These are phyloP conservation scores for Hortiboletus rubellus DNA, from an alignment of 1,284 basidiomycete species.

Conservation along the genomic window DNA sequence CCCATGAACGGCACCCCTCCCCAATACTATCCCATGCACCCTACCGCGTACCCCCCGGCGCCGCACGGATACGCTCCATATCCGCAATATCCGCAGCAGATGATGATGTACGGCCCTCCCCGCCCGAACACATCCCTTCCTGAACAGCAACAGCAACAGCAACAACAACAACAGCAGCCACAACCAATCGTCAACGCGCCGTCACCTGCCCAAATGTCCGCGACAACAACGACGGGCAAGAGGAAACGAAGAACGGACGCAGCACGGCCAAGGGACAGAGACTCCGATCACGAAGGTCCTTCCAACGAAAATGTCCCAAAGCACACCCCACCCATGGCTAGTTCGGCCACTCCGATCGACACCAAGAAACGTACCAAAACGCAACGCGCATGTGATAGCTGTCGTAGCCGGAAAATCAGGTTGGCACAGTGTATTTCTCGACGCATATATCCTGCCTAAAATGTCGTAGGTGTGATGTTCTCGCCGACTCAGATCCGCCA, in stretches of 20 bases:
- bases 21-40: slow-evolving; percentile 62
- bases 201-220: slow-evolving; percentile 39
- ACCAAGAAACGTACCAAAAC: slow-evolving; percentile 88
- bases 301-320: slow-evolving; percentile 47
- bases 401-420: slow-evolving; percentile 92
- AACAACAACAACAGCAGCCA: slow-evolving; percentile 20
- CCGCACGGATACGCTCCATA: slow-evolving; percentile 56
- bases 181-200: slow-evolving; percentile 32
- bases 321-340: slow-evolving; percentile 35
- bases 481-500: slow-evolving; percentile 71
- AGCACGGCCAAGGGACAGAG: slow-evolving; percentile 44
- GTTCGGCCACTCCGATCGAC: slow-evolving; percentile 43
- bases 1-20: slow-evolving; percentile 46
- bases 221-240: slow-evolving; percentile 45
- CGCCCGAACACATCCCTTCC: slow-evolving; percentile 35
- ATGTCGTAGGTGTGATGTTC: slow-evolving; percentile 68
- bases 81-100: slow-evolving; percentile 58
- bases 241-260: slow-evolving; percentile 62
- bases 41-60: slow-evolving; percentile 47
- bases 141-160: slow-evolving; percentile 33
- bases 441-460: slow-evolving; percentile 19
- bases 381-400: slow-evolving; percentile 87
- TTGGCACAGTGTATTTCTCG: slow-evolving; percentile 30
- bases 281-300: slow-evolving; percentile 59
- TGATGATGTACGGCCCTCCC: slow-evolving; percentile 64